These are phyloP conservation scores for Ascochyta rabiei DNA, from an alignment of 2,329 filamentous ascomycete genomes.

Conservation along the genomic window DNA sequence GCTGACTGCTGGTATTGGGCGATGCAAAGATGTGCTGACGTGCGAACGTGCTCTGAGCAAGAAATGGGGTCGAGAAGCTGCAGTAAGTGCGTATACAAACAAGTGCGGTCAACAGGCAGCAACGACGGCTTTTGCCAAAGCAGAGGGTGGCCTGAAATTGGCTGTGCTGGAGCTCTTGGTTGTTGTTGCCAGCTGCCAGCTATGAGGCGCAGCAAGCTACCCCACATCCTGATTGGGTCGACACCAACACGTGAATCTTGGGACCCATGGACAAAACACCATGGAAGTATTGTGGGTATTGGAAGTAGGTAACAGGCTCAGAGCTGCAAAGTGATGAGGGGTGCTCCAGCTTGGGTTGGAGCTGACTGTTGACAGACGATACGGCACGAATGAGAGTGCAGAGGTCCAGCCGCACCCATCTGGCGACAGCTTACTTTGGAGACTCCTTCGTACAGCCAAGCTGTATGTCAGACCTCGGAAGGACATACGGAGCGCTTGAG, in stretches of 20 bases:
- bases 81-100: neutral
- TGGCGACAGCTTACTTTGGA: neutral
- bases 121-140: conserved; percentile 6
- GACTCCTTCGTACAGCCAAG: neutral
- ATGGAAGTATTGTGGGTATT: neutral
- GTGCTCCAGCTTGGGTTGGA: neutral
- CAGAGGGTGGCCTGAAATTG: conserved; percentile 13
- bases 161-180: conserved; percentile 11
- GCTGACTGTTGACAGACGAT: neutral
- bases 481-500: conserved; percentile 1
- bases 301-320: neutral
- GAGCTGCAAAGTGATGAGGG: neutral
- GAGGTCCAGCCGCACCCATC: neutral
- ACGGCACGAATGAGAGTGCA: neutral
- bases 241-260: neutral
- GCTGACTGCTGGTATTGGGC: neutral
- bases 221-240: conserved; percentile 9
- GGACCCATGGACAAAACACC: neutral
- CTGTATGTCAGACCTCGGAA: conserved; percentile 1
- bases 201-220: conserved; percentile 10
- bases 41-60: neutral
- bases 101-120: neutral
- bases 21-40: conserved; percentile 2
- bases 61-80: neutral
- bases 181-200: conserved; percentile 6